Base-by-base conservation (phyloP, 2,329 filamentous ascomycete species). In the Clathrospora elynae region DNA sequence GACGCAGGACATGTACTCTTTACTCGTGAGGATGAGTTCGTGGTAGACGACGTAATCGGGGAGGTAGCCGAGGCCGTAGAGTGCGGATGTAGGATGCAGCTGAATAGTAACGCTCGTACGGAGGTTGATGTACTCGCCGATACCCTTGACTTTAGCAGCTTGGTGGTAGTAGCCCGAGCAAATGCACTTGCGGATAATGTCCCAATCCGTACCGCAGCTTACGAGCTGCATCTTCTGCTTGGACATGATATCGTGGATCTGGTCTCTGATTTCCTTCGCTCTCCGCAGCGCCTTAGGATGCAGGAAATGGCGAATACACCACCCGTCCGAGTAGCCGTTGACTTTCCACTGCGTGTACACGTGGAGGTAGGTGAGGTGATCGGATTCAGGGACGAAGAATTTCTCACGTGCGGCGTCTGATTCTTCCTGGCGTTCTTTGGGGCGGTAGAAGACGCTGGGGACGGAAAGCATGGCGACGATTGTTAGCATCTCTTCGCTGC, bases 141-240 rank as follows among this genome's bases (percentile, higher is more conserved):
- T 89, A 2, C 93, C 95, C 73, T 95, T 95, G 52, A 95, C 90
- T 62, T 91, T 90, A 19, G 93, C 93, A 5, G 93, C 93, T 74
- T 99, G 93, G 65, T 97, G 92, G 73, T 97, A 99, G 76, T 96
- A 99, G 9, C 93, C 93, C 0, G 88, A 90, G 75, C 95, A 99
- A 65, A 99, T 96, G 68, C 92, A 97, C 71, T 93, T 92, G 50
- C 93, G 85, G 42, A 97, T 90, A 7, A 95, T 77, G 68, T 99
- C 95, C 88, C 93, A 96, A 73, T 99, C 95, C 29, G 92, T 97
- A 20, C 93, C 93, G 63, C 91, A 96, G 70, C 87, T 91, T 29
- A 84, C 76, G 59, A 97, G 80, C 37, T 81, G 71, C 90, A 99
- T 93, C 68, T 93, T 91, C 69, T 95, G 90, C 75, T 89, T 86